These are phyloP conservation scores for Exobasidium rhododendri DNA, from an alignment of 1,284 basidiomycete genomes.

Conservation along the genomic window DNA sequence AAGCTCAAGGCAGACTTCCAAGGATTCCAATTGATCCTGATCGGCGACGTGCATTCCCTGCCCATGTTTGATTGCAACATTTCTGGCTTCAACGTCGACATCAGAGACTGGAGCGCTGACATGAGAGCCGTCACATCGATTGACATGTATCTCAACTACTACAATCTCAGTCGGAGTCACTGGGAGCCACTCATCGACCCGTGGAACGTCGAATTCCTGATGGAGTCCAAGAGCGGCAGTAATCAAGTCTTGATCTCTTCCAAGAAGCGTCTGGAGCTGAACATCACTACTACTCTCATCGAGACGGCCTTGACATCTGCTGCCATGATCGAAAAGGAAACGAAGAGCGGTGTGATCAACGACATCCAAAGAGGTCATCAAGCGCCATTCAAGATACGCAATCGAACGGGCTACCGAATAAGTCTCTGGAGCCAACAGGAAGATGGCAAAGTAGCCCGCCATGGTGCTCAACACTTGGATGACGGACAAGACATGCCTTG, in stretches of 20 bases:
- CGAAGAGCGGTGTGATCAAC: constrained; percentile 53
- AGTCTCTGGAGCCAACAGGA: constrained; percentile 56
- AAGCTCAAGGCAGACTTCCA: constrained; percentile 42
- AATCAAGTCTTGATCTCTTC: constrained; percentile 69
- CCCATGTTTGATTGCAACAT: constrained; percentile 86
- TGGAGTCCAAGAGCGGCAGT: constrained; percentile 57
- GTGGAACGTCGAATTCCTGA: constrained; percentile 75
- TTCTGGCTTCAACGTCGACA: constrained; percentile 76
- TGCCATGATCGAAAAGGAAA: constrained; percentile 70
- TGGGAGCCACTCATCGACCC: constrained; percentile 99
- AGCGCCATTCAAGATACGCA: constrained; percentile 88
- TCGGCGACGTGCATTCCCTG: constrained; percentile 91
- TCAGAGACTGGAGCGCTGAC: constrained; percentile 88
- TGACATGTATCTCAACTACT: constrained; percentile 83
- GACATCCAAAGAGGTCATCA: constrained; percentile 61
- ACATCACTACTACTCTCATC: constrained; percentile 85
- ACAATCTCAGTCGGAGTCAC: constrained; percentile 95
- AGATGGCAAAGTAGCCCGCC: constrained; percentile 56
- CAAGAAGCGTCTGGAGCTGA: constrained; percentile 81
- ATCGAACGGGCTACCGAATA: constrained; percentile 73
- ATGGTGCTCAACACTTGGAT: constrained; percentile 56
- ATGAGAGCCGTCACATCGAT: constrained; percentile 59
- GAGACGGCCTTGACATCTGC: constrained; percentile 75
- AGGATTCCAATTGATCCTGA: constrained; percentile 87
- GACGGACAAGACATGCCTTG: constrained; percentile 82